Evolutionary conservation across 306 rosid species (phyloP).

Genomic region (Ziziphus jujuba): DNA sequence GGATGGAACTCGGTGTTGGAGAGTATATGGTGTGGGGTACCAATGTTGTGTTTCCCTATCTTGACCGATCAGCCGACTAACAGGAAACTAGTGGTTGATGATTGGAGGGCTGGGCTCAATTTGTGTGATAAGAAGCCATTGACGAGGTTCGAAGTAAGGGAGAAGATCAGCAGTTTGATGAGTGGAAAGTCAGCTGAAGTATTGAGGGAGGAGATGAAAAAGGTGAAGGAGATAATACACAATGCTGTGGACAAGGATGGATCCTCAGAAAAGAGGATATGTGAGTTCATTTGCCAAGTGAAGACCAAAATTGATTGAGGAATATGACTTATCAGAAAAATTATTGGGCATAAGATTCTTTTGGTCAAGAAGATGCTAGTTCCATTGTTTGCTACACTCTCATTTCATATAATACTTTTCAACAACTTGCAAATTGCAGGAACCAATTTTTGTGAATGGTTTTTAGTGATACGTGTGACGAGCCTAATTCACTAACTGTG

Average conservation of each 20-base stretch:
- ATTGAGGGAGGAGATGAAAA: constrained; percentile 20
- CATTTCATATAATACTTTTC: no score
- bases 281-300: constrained; percentile 21
- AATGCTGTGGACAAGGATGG: constrained; percentile 19
- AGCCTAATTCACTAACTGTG: no score
- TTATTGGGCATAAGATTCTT: not conserved
- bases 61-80: constrained; percentile 29
- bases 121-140: constrained; percentile 27
- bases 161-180: constrained; percentile 29
- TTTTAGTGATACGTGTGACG: no score
- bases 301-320: constrained; percentile 13
- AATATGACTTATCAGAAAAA: not conserved
- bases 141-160: constrained; percentile 21
- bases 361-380: no score
- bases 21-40: constrained; percentile 31
- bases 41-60: constrained; percentile 33
- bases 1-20: constrained; percentile 41
- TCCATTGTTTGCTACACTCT: no score
- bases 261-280: constrained; percentile 19
- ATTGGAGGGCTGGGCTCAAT: constrained; percentile 38
- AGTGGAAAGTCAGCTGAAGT: constrained; percentile 17
- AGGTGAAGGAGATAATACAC: constrained; percentile 1
- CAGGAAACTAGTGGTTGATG: constrained; percentile 39
- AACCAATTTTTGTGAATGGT: no score
- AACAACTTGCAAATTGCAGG: no score